phyloP scores from a whole-genome alignment of 371 early-diverging fungal species.

The Funneliformis caledonium region DNA sequence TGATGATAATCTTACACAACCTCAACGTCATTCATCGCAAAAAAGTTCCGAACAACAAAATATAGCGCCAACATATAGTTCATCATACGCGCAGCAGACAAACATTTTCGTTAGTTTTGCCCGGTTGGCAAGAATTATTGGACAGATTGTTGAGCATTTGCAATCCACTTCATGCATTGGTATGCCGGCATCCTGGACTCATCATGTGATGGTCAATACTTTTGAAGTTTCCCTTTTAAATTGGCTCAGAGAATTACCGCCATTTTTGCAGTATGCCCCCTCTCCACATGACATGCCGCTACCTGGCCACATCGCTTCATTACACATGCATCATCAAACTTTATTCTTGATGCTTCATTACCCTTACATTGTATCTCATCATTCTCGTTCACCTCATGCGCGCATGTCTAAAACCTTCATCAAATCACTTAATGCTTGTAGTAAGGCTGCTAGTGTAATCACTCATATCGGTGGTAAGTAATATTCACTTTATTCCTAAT shows the following conservation, averaged over 20 bases:
- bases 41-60: not conserved
- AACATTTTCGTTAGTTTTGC: constrained; percentile 50
- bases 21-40: not conserved
- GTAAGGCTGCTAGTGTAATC: constrained; percentile 14
- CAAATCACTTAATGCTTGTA: constrained; percentile 29
- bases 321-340: constrained; percentile 36
- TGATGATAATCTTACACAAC: not conserved
- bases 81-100: constrained; percentile 45
- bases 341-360: constrained; percentile 28
- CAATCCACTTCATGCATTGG: constrained; percentile 44
- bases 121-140: constrained; percentile 52
- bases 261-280: constrained; percentile 18
- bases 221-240: constrained; percentile 4
- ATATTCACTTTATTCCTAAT: not conserved
- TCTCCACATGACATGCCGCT: constrained; percentile 26
- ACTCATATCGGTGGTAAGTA: constrained; percentile 34
- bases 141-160: constrained; percentile 54
- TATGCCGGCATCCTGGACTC: constrained; percentile 31
- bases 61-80: not conserved
- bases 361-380: constrained; percentile 27
- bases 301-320: constrained; percentile 26
- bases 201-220: constrained; percentile 29
- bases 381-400: not conserved
- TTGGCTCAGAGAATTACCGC: constrained; percentile 36
- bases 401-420: constrained; percentile 20